These are phyloP conservation scores for Galerina marginata DNA, from an alignment of 768 basidiomycete species.

Conservation along the genomic window DNA sequence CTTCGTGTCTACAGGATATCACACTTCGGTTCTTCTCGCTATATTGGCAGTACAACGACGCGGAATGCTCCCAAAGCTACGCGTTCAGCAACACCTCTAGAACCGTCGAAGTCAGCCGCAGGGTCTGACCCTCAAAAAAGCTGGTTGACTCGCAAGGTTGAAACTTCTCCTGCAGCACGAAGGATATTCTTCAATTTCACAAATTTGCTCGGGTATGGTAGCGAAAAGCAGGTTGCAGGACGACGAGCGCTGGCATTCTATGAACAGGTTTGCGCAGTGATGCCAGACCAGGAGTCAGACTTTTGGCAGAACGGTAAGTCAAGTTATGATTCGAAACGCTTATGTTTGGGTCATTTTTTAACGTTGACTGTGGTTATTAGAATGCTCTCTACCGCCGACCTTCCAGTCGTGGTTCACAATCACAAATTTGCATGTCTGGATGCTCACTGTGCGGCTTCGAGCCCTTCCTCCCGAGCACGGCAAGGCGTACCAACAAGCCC, in stretches of 20 bases:
- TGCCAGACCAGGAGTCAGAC: slow-evolving; percentile 59
- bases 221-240: slow-evolving; percentile 64
- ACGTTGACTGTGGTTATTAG: slow-evolving; percentile 41
- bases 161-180: slow-evolving; percentile 52
- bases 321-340: not conserved
- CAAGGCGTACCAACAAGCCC: slow-evolving; percentile 71
- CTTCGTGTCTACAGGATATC: not conserved
- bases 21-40: not conserved
- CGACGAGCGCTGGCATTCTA: slow-evolving; percentile 64
- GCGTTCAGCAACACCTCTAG: not conserved
- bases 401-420: slow-evolving; percentile 98
- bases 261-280: slow-evolving; percentile 56
- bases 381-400: slow-evolving; percentile 85
- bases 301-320: slow-evolving; percentile 72
- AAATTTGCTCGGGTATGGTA: slow-evolving; percentile 62
- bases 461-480: slow-evolving; percentile 76
- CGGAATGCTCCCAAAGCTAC: not conserved
- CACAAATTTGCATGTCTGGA: slow-evolving; percentile 91
- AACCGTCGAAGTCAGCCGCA: not conserved
- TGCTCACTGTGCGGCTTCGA: slow-evolving; percentile 87
- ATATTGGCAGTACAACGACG: not conserved
- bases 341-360: not conserved
- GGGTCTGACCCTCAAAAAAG: slow-evolving; percentile 8
- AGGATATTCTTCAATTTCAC: slow-evolving; percentile 54
- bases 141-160: slow-evolving; percentile 63